Evolutionary conservation across 2,329 filamentous ascomycete genomes (phyloP), one percentile per base, ranked within the genome.

Genomic region (Zasmidium citrigriseum): DNA sequence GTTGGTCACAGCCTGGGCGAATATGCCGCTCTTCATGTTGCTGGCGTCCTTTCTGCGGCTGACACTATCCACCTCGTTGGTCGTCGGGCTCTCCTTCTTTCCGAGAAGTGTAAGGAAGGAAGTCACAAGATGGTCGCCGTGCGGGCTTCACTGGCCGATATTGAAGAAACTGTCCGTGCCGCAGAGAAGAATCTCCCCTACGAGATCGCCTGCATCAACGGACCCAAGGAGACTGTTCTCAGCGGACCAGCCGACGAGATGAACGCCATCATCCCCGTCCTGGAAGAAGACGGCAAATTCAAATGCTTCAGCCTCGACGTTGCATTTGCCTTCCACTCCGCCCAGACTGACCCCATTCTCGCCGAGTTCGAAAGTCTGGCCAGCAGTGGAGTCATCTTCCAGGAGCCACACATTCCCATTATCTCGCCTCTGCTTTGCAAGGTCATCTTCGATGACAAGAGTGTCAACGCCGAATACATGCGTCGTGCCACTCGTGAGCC

Each of bases 1-100:
- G 54, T 71, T 1, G 72, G 72, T 0, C 71, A 73, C 53, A 67
- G 69, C 54, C 62, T 78, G 4, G 76, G 75, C 20, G 74, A 77
- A 55, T 78, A 76, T 59, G 73, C 73, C 1, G 76, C 76, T 5
- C 53, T 78, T 2, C 51, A 70, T 49, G 64, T 63, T 2, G 69
- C 74, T 11, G 72, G 70, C 2, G 74, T 77, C 1, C 45, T 78
- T 1, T 68, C 71, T 4, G 74, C 75, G 46, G 55, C 16, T 11
- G 61, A 61, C 21, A 62, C 69, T 1, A 66, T 78, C 5, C 72
- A 64, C 54, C 61, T 78, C 1, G 75, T 76, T 2, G 75, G 72
- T 2, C 44, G 27, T 1, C 62, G 76, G 20, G 75, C 76, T 1
- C 27, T 64, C n/a, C 60, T 77, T 12, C 57, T 74, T 21, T 41